Base-by-base conservation (phyloP, 805 yeast species). In the Yamadazyma akitaensis region DNA sequence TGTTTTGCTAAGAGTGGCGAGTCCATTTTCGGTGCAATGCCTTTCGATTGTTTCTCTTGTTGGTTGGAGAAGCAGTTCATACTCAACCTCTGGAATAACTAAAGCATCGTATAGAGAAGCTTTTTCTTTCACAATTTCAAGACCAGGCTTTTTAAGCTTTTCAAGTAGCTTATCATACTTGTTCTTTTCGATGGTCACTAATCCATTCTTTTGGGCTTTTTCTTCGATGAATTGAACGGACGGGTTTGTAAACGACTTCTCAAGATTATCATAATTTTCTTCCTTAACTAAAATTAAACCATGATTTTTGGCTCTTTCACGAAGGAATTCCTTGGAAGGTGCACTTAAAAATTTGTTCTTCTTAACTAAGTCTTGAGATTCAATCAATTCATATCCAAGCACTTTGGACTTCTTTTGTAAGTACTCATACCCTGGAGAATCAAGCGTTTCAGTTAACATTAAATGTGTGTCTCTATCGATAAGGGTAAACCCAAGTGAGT, bases 261-360 rank as follows among this genome's bases (percentile, higher is more conserved):
- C 26, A 14, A 38, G 32, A 13, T 8, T 21, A 13, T 30, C 18
- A 5, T 31, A 28, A 8, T 33, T 40, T n/a, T 16, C 21, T 16
- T 16, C n/a, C 24, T 40, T 37, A 16, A 55, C 31, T 2, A 54
- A n/a, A 19, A 44, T 17, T 9, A 42, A 45, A 8, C 53, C 54
- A 18, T 42, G 39, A 1, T 9, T 13, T 9, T 48, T 51, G 4
- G 69, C 66, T 36, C 59, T 60, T 26, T 58, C 56, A 12, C 50
- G 43, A 9, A 69, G 43, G 46, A 53, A 59, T 2, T 55, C 60
- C 10, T 40, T 25, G 0, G 63, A 34, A 19, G 68, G 68, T 1
- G 51, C 37, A 10, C 49, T 58, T 17, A 43, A 28, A 19, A 43
- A 46, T n/a, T 21, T 30, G 13, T 31, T 19, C 24, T 32, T 24